Base-by-base conservation (phyloP, 768 basidiomycete species). In the Podaxis sp. region DNA sequence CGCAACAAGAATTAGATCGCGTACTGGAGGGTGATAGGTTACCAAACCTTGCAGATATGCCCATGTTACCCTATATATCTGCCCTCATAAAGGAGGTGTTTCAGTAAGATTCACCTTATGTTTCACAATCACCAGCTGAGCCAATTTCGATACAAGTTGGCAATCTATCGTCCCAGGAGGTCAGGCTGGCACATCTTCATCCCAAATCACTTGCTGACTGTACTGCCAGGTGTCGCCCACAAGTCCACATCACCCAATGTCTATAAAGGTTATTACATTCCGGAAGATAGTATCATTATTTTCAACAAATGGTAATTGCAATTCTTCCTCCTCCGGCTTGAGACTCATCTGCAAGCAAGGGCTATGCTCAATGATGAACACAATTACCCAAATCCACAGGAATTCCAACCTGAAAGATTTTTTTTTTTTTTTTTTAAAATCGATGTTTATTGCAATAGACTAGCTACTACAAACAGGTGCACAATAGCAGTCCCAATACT, bases 1-100 rank as follows among this genome's bases (percentile, higher is more conserved):
- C 71, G 0, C 74, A 74, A 50, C 65, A 61, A 16, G 72, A 75
- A 53, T 62, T 74, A n/a, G 73, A 73, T 59, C 21, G 35, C 3
- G 61, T 73, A 35, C 55, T 70, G 2, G 67, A 68, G 5, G 18
- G 48, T 14, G 60, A 66, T 21, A 50, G 67, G 28, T 62, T 74
- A 23, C 74, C 74, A 2, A 66, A 48, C 5, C 58, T 69, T 32
- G 57, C 64, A 5, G 71, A 73, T 57, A 32, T 61, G 10, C 55
- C 52, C 7, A 28, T 55, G 6, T 55, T 74, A 10, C 68, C 71
- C 25, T 74, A 73, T 57, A 44, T 72, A 52, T 38, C 58, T 5
- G 68, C 66, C 1, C 27, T 72, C 0, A 59, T 69, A 16, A 69
- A 66, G 38, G 72, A 73, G 46, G 59, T 67, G 54, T 71, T 50